These are phyloP conservation scores for Trichophyton equinum DNA, from an alignment of 2,329 filamentous ascomycete genomes.

Conservation along the genomic window DNA sequence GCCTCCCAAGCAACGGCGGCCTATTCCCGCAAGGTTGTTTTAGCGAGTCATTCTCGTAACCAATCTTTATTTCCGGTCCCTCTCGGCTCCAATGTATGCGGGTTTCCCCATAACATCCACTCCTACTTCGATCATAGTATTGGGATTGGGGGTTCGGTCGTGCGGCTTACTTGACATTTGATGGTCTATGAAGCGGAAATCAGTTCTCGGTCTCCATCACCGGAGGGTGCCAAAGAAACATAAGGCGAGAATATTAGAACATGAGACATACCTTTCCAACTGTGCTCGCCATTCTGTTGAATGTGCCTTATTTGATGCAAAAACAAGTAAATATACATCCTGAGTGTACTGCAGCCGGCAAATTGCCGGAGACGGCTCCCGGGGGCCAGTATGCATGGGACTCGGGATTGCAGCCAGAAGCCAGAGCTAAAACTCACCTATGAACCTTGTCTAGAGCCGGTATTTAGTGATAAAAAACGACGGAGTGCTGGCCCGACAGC, in stretches of 20 bases:
- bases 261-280: constrained; percentile 40
- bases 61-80: background rate
- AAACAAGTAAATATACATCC: background rate
- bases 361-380: background rate
- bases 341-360: background rate
- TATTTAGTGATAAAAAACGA: background rate
- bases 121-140: background rate
- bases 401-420: too few species aligned
- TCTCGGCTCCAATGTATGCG: background rate
- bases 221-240: constrained; percentile 12
- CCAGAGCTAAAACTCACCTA: background rate
- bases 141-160: background rate
- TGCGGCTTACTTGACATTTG: constrained; percentile 60
- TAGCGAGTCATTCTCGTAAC: background rate
- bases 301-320: background rate
- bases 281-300: constrained; percentile 40
- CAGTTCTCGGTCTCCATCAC: background rate
- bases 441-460: background rate
- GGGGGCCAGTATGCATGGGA: background rate
- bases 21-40: constrained; percentile 26
- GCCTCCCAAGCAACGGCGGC: constrained; percentile 97
- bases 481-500: background rate
- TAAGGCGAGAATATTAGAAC: background rate
- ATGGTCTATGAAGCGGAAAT: constrained; percentile 52
- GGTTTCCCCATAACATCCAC: background rate